These are phyloP conservation scores for Gossypium mustelinum DNA, from an alignment of 345 rosid species.

Conservation along the genomic window DNA sequence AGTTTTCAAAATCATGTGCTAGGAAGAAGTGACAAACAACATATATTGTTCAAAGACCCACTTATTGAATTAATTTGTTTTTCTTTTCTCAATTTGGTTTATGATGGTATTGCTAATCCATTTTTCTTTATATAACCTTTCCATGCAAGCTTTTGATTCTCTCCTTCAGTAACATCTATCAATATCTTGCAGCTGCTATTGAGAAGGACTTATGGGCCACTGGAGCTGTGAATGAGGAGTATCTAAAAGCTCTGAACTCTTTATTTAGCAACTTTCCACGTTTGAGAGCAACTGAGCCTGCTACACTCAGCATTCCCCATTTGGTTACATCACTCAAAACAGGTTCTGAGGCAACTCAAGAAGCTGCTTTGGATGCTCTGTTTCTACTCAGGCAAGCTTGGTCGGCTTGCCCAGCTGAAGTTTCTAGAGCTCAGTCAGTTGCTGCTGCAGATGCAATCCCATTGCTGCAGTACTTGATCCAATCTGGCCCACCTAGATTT, in stretches of 20 bases:
- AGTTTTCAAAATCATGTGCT: not conserved
- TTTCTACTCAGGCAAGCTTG: constrained; percentile 98
- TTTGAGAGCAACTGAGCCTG: constrained; percentile 97
- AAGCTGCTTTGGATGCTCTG: constrained; percentile 95
- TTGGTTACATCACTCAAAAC: constrained; percentile 90
- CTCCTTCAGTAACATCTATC: constrained; percentile 12
- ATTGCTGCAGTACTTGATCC: constrained; percentile 87
- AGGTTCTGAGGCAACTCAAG: constrained; percentile 96
- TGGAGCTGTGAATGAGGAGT: constrained; percentile 91
- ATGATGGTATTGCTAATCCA: not conserved
- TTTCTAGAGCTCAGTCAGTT: constrained; percentile 90
- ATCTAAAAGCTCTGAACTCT: constrained; percentile 83
- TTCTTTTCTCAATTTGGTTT: constrained; percentile 9
- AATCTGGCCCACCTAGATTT: constrained; percentile 97
- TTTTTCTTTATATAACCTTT: not conserved
- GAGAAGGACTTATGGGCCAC: constrained; percentile 98
- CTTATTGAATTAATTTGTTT: not conserved
- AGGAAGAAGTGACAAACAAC: not conserved
- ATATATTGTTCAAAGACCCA: not conserved
- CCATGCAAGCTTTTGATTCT: constrained; percentile 1
- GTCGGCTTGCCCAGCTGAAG: constrained; percentile 98
- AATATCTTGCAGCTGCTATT: constrained; percentile 77
- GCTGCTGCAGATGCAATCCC: constrained; percentile 99
- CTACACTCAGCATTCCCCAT: constrained; percentile 96
- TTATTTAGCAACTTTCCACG: constrained; percentile 95